These are phyloP conservation scores for Eugenia klotzschiana DNA, from an alignment of 441 rosid genomes.

Conservation along the genomic window DNA sequence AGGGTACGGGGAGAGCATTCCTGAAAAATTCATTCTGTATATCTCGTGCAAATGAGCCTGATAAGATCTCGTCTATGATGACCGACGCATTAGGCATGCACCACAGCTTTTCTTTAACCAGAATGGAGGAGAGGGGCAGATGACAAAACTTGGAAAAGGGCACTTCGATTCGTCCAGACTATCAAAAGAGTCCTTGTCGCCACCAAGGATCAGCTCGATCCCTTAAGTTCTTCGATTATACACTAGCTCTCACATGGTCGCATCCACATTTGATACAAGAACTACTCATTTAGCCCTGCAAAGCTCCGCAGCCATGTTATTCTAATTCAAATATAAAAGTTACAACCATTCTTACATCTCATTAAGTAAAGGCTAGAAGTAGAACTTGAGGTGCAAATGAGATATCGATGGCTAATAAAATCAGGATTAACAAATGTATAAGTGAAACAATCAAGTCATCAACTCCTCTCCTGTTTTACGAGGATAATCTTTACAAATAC, in stretches of 20 bases:
- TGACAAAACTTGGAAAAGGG: background rate
- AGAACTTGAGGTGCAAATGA: background rate
- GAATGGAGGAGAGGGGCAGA: background rate
- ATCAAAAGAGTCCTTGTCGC: background rate
- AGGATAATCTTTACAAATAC: background rate
- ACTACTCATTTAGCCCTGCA: background rate
- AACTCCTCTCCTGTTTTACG: background rate
- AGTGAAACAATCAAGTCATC: background rate
- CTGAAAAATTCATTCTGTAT: background rate
- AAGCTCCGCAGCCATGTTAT: background rate
- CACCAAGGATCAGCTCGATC: background rate
- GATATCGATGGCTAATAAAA: background rate
- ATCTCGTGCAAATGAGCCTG: background rate
- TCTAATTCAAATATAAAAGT: background rate
- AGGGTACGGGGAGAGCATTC: background rate
- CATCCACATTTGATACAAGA: background rate
- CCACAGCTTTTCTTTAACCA: background rate
- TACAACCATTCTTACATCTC: background rate
- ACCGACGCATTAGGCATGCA: background rate
- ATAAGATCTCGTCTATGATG: background rate
- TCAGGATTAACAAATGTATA: background rate
- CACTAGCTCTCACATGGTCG: background rate
- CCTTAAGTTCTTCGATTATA: background rate
- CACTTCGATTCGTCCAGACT: background rate
- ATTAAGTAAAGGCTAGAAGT: background rate